phyloP scores from a whole-genome alignment of 805 yeast genomes.

The Myxozyma geophila region DNA sequence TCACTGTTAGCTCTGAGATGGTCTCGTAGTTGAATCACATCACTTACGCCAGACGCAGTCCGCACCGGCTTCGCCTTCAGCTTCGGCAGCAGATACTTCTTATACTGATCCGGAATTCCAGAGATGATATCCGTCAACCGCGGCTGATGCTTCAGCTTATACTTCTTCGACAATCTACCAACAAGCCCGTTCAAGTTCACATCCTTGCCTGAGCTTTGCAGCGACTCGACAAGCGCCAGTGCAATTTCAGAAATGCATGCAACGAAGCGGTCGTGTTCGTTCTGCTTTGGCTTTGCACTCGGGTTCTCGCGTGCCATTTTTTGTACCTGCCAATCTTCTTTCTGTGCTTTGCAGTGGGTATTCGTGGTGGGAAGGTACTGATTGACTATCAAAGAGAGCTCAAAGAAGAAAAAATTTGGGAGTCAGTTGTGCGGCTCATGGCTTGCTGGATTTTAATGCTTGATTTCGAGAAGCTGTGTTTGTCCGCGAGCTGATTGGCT shows the following conservation, averaged over 20 bases:
- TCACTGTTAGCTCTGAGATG: background rate
- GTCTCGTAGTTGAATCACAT: too few relatives aligned
- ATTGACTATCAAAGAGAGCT: too few relatives aligned
- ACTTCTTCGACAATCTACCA: slow-evolving; percentile 82
- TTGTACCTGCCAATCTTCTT: background rate
- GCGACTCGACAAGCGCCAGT: slow-evolving; percentile 33
- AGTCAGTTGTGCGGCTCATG: too few relatives aligned
- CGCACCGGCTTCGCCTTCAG: slow-evolving; percentile 98
- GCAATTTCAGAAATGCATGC: slow-evolving; percentile 56
- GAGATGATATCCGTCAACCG: slow-evolving; percentile 91
- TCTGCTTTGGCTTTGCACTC: slow-evolving; percentile 2
- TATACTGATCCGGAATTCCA: slow-evolving; percentile 94
- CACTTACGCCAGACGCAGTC: slow-evolving; percentile 80
- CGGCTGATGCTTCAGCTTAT: slow-evolving; percentile 90
- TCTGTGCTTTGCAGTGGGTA: too few relatives aligned
- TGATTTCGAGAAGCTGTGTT: too few relatives aligned
- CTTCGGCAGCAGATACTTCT: slow-evolving; percentile 87
- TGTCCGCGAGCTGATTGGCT: too few relatives aligned
- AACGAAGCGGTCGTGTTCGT: slow-evolving; percentile 86
- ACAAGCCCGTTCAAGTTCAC: slow-evolving; percentile 90
- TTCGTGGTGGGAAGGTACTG: too few relatives aligned
- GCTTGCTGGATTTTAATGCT: too few relatives aligned
- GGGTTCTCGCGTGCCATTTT: slow-evolving; percentile 18
- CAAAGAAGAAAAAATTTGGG: too few relatives aligned
- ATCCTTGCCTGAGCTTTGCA: slow-evolving; percentile 59